Evolutionary conservation across 1,139 yeast species (phyloP).

Genomic region (Protomyces inouyei): DNA sequence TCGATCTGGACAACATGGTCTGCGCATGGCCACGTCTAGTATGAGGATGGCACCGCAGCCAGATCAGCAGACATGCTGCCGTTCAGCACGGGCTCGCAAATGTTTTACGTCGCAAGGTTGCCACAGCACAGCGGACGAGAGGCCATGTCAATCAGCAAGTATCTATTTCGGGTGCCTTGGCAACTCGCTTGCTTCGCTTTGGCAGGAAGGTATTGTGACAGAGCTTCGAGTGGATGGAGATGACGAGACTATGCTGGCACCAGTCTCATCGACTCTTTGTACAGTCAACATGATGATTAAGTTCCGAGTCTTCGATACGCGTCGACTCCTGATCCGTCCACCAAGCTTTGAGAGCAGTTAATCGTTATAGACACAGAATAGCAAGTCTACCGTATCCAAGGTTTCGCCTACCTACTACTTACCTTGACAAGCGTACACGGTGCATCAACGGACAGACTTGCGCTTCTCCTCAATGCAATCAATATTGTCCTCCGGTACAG

Average conservation of each 20-base stretch:
- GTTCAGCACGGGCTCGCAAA: no score
- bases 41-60: no score
- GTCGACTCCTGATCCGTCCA: conserved; percentile 19
- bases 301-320: conserved; percentile 24
- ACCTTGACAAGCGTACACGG: neutral
- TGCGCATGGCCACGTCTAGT: no score
- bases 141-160: no score
- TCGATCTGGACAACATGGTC: no score
- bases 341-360: neutral
- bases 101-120: no score
- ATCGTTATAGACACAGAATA: neutral
- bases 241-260: conserved; percentile 26
- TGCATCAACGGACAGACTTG: conserved; percentile 3
- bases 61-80: no score
- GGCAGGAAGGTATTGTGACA: no score
- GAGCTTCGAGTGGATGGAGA: neutral
- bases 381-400: neutral
- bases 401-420: neutral
- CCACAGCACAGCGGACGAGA: no score
- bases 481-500: conserved; percentile 37
- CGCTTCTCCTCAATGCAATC: conserved; percentile 31
- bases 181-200: no score
- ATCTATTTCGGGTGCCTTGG: no score
- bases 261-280: conserved; percentile 27
- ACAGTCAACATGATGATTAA: conserved; percentile 25